phyloP scores from a whole-genome alignment of 208 protist genomes.

The Leishmania braziliensis region DNA sequence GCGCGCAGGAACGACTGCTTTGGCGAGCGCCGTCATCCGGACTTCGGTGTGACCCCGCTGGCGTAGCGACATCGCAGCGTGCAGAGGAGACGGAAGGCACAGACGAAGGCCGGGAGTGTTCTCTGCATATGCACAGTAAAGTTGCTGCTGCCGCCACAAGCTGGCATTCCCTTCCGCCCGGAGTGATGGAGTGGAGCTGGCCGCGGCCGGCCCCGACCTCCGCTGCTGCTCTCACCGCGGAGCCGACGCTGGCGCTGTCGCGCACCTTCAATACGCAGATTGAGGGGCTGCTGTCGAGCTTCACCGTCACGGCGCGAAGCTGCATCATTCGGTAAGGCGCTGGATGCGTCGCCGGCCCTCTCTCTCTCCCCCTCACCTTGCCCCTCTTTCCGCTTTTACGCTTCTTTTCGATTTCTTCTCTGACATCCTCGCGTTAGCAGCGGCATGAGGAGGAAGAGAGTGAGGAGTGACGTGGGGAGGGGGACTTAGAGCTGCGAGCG shows the following conservation, averaged over 20 bases:
- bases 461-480: no score
- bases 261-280: constrained; percentile 60
- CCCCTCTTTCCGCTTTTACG: not conserved
- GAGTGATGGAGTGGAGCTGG: constrained; percentile 45
- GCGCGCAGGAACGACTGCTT: constrained; percentile 50
- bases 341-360: not conserved
- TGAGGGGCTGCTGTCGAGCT: constrained; percentile 55
- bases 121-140: not conserved
- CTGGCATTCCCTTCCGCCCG: constrained; percentile 13
- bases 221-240: constrained; percentile 21
- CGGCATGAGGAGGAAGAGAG: not conserved
- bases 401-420: not conserved
- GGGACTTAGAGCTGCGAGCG: not conserved
- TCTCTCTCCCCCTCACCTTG: not conserved
- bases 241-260: constrained; percentile 68
- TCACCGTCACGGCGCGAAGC: constrained; percentile 68
- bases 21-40: not conserved
- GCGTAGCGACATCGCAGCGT: not conserved
- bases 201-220: constrained; percentile 33
- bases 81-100: not conserved
- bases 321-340: constrained; percentile 42
- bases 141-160: not conserved
- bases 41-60: not conserved
- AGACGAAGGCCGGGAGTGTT: constrained; percentile 1
- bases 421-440: not conserved